Conservation (phyloP, 2,329 filamentous ascomycete species). For the Penicillium sp. region DNA sequence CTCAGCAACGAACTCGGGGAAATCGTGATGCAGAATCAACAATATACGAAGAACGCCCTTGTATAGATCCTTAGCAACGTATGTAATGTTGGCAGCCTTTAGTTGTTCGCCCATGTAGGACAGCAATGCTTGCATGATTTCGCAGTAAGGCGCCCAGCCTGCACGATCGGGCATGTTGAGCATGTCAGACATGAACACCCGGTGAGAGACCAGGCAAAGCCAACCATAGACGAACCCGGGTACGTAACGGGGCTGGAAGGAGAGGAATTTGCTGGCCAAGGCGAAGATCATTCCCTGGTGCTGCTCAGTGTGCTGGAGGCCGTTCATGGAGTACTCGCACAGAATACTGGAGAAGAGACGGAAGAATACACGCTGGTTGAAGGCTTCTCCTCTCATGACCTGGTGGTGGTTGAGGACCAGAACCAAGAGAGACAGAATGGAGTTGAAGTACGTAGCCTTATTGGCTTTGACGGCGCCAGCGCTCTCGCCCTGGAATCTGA, state of each 20-base stretch:
- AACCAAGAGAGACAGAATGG: slow-evolving; percentile 72
- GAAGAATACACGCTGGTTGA: slow-evolving; percentile 89
- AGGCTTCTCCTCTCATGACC: slow-evolving; percentile 72
- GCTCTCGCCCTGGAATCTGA: slow-evolving; percentile 66
- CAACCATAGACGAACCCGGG: slow-evolving; percentile 84
- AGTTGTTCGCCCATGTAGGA: slow-evolving; percentile 75
- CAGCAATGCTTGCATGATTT: slow-evolving; percentile 70
- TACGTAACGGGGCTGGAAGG: slow-evolving; percentile 72
- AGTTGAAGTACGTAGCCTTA: slow-evolving; percentile 72
- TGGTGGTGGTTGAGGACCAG: slow-evolving; percentile 85
- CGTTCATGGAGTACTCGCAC: slow-evolving; percentile 65
- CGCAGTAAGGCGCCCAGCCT: slow-evolving; percentile 75
- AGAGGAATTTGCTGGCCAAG: slow-evolving; percentile 68
- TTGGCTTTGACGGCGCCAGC: slow-evolving; percentile 58
- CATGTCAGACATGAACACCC: slow-evolving; percentile 77
- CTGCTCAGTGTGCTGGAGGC: slow-evolving; percentile 57
- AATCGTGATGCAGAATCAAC: slow-evolving; percentile 86
- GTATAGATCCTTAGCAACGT: slow-evolving; percentile 77
- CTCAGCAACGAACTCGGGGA: slow-evolving; percentile 85
- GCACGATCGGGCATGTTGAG: slow-evolving; percentile 64
- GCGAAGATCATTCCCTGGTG: slow-evolving; percentile 69
- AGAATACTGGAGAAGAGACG: slow-evolving; percentile 81
- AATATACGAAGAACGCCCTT: slow-evolving; percentile 79
- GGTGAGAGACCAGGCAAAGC: slow-evolving; percentile 78
- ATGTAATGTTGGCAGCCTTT: slow-evolving; percentile 67